Conservation (phyloP, 305 asterid genomes). For the Plantago rigida region DNA sequence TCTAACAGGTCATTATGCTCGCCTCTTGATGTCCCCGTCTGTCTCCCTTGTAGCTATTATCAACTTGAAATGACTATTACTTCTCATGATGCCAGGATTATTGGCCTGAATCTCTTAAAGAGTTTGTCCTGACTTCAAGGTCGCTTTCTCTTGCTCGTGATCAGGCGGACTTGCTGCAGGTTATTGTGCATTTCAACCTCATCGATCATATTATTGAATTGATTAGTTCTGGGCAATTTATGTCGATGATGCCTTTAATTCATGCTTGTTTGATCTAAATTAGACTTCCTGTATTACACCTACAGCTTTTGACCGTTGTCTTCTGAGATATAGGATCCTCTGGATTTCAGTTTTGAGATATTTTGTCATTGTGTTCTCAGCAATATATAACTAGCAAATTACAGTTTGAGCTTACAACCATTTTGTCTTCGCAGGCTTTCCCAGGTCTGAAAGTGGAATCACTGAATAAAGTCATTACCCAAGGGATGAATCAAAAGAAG, state of each 20-base stretch:
- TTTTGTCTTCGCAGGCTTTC: conserved; percentile 48
- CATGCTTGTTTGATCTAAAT: conserved; percentile 11
- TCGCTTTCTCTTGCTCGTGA: conserved; percentile 64
- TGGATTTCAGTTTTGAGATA: no score
- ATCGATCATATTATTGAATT: no score
- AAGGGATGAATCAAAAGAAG: conserved; percentile 93
- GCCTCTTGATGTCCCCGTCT: conserved; percentile 2
- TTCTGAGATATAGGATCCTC: conserved; percentile 1
- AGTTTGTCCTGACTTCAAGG: conserved; percentile 44
- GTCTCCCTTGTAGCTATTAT: conserved; percentile 3
- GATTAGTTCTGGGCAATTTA: background rate
- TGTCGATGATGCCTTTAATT: conserved; percentile 20
- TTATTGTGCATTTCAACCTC: conserved; percentile 22
- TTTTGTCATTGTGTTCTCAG: background rate
- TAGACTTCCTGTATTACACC: no score
- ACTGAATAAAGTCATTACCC: conserved; percentile 58
- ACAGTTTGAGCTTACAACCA: conserved; percentile 11
- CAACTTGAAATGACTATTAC: conserved; percentile 7
- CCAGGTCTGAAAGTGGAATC: conserved; percentile 44
- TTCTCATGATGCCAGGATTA: conserved; percentile 46
- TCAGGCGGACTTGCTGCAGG: conserved; percentile 62
- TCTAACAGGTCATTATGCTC: conserved; percentile 7
- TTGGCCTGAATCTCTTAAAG: conserved; percentile 79
- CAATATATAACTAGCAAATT: conserved; percentile 11
- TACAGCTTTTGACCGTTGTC: background rate